Evolutionary conservation across 306 rosid species (phyloP), one percentile per base, ranked within the genome.

Genomic region (Lathyrus tuberosus): DNA sequence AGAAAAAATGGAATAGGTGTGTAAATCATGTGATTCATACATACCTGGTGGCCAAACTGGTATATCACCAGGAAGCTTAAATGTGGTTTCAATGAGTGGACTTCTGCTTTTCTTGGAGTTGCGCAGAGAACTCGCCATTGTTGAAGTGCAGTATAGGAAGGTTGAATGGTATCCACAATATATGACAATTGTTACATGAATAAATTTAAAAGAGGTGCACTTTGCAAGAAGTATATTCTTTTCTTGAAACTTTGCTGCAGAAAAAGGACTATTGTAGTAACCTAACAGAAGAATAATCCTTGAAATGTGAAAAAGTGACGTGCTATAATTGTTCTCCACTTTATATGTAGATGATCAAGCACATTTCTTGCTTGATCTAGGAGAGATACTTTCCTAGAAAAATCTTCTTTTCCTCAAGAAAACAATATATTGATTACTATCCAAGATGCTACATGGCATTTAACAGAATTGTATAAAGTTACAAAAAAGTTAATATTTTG

Each of bases 1-100:
- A 8, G 8, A 22, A 37, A 46, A 1, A 37, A 57, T 8, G 10
- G 26, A 67, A 20, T 38, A 49, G 2, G 22, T 37, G 8, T 3
- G 24, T 15, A 7, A 5, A 5, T 28, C 6, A 68, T 16, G 37
- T 3, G 14, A 58, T 2, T 30, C 30, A 4, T 58, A 82, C 30
- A 5, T 58, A 83, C 91, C 84, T 69, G 74, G 43, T 15, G 88
- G 83, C 82, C 81, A 85, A 33, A 71, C 47, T 38, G 90, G 91
- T 6, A 67, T 43, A 35, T 78, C 80, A 57, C 87, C 78, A 15
- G 91, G 94, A 81, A 91, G 84, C 71, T 80, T 78, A 76, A 85
- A 89, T 12, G 64, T 38, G 65, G 83, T 76, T 9, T 87, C 86
- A 30, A 89, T 83, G 14, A 87, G 87, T 11, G 67, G 37, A 47